phyloP scores from a whole-genome alignment of 2,329 filamentous ascomycete species.

The Balansia obtecta region DNA sequence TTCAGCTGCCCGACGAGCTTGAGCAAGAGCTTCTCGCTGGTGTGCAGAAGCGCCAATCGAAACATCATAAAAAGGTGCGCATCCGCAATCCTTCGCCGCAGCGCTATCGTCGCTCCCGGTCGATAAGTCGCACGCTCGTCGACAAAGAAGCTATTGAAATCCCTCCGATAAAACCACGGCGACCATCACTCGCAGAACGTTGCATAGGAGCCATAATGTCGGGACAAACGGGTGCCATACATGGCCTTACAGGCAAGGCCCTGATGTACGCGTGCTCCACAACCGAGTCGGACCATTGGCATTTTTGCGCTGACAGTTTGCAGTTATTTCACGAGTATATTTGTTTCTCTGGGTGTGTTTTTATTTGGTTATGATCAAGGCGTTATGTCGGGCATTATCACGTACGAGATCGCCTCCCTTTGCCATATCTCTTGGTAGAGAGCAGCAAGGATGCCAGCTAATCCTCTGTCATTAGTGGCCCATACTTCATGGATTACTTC shows the following conservation, averaged over 20 bases:
- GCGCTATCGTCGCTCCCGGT: conserved; percentile 23
- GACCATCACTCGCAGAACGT: conserved; percentile 54
- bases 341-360: conserved; percentile 77
- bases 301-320: neutral
- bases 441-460: conserved; percentile 10
- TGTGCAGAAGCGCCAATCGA: conserved; percentile 31
- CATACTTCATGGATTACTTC: conserved; percentile 86
- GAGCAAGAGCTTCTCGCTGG: conserved; percentile 48
- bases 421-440: neutral
- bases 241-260: conserved; percentile 91
- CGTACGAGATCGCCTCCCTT: conserved; percentile 31
- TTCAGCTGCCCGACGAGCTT: conserved; percentile 53
- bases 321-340: conserved; percentile 91
- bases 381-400: conserved; percentile 68
- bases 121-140: conserved; percentile 28
- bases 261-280: conserved; percentile 52
- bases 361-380: conserved; percentile 85
- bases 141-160: conserved; percentile 74
- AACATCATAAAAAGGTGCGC: conserved; percentile 50
- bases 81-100: conserved; percentile 42
- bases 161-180: conserved; percentile 52
- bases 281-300: neutral
- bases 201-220: conserved; percentile 78
- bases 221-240: conserved; percentile 60
- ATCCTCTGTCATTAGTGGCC: conserved; percentile 43